Evolutionary conservation across 805 yeast genomes (phyloP), one percentile per base, ranked within the genome.

Genomic region (Hanseniaspora singularis): DNA sequence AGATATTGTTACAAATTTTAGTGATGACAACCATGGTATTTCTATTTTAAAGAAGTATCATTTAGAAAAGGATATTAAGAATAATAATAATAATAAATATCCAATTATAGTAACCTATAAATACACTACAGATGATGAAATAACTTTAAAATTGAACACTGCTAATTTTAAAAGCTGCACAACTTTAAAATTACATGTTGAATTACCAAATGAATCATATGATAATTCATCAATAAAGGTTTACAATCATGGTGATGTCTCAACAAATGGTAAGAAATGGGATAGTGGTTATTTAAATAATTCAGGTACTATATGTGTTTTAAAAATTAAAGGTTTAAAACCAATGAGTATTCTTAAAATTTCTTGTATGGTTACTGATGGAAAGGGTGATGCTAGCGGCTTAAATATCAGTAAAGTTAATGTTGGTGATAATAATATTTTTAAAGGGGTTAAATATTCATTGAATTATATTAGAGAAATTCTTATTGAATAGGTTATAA

Each of bases 381-480:
- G 48, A 8, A 36, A 37, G 19, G 48, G 48, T 7, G 41, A 37
- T 24, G 15, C 26, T 14, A 44, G 19, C 19, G 48, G 48, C 2
- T 14, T 44, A 19, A 44, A 37, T 28, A 33, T 44, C 2, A 44
- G 24, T 19, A 44, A 37, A 23, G 48, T 44, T 10, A 15, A 11
- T 3, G 32, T 44, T n/a, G 37, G 38, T 1, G 48, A 44, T 24
- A 3, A 18, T 8, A 37, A 15, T 16, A 30, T 44, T 8, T 44
- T 44, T 20, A 44, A 44, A 16, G 48, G 48, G n/a, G 48, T 44
- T 11, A 44, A 44, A 30, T 44, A 44, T 16, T 27, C 41, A 3
- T 14, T 44, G 11, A n/a, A 22, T 1, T 44, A 37, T 18, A 33
- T 15, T 9, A 36, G 26, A n/a, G 48, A 44, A 16, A 7, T 44